Evolutionary conservation across 2,329 filamentous ascomycete species (phyloP).

Genomic region (Fusarium sp.): DNA sequence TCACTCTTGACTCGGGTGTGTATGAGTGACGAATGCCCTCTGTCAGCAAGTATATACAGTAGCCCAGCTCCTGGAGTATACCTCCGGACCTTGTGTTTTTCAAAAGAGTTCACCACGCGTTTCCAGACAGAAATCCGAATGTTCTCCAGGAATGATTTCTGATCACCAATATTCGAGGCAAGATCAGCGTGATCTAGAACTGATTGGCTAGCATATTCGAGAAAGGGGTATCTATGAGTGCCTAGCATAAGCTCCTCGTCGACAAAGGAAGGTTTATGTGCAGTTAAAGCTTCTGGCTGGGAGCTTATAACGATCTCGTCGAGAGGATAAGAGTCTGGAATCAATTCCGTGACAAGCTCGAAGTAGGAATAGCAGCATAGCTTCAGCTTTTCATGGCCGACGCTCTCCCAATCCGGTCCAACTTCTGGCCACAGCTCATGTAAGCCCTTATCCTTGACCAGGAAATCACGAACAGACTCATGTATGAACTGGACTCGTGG

Average conservation of each 20-base stretch:
- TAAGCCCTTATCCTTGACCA: conserved; percentile 50
- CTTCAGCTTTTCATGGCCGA: conserved; percentile 9
- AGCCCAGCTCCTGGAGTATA: neutral
- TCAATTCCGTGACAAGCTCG: no score
- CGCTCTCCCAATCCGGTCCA: neutral
- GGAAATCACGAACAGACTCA: conserved; percentile 59
- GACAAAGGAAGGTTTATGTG: no score
- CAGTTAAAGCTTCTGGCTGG: no score
- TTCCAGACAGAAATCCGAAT: neutral
- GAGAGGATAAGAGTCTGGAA: no score
- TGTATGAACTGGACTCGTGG: conserved; percentile 62
- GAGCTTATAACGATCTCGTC: no score
- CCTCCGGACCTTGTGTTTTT: accelerated
- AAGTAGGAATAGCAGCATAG: neutral
- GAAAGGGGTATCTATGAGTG: no score
- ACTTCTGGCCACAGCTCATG: conserved; percentile 23
- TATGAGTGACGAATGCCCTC: neutral
- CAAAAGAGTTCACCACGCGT: no score
- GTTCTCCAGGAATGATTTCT: neutral
- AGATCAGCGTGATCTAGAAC: conserved; percentile 18
- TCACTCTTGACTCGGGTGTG: accelerated
- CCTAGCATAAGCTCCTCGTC: no score
- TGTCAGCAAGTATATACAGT: conserved; percentile 23
- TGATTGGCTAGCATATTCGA: neutral
- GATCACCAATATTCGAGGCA: neutral